Percentiles rank a stretch among this genome's conserved stretches.
phyloP scores from a whole-genome alignment of 768 basidiomycete species.

The Amanita fuliginea region DNA sequence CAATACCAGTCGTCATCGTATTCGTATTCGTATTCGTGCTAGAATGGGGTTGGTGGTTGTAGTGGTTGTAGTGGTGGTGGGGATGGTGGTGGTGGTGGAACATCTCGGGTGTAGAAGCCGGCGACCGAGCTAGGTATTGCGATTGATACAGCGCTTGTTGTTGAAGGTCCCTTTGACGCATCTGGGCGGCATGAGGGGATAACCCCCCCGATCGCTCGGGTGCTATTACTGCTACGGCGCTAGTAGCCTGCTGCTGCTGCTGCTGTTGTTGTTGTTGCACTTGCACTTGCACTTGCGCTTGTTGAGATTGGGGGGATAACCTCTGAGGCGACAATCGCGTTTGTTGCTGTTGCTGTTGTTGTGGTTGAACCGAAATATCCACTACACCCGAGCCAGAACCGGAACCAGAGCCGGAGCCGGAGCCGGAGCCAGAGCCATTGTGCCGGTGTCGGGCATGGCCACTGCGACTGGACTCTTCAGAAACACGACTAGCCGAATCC shows the following conservation, averaged over 20 bases:
- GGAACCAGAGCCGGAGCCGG: background rate
- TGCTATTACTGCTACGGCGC: no score
- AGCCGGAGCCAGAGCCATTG: background rate
- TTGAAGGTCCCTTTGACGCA: conserved; percentile 83
- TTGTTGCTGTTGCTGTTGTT: conserved; percentile 7
- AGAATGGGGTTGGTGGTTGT: no score
- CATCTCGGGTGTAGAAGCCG: conserved; percentile 65
- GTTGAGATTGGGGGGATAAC: conserved; percentile 35
- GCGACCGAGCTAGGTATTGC: conserved; percentile 82
- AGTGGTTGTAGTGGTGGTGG: no score
- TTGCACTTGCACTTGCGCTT: conserved; percentile 24
- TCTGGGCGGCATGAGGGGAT: conserved; percentile 55
- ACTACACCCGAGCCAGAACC: background rate
- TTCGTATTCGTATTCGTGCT: no score
- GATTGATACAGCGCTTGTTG: conserved; percentile 73
- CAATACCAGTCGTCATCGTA: no score
- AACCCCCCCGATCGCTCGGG: conserved; percentile 26
- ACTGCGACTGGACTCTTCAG: conserved; percentile 56
- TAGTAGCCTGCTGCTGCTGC: no score
- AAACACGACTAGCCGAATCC: conserved; percentile 21
- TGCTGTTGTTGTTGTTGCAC: conserved; percentile 14
- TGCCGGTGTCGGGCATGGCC: conserved; percentile 21
- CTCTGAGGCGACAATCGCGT: conserved; percentile 9
- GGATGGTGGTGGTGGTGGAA: no score
- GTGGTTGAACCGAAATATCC: background rate